Evolutionary conservation across 1,284 basidiomycete genomes (phyloP).

Genomic region (Thecaphora thlaspeos): DNA sequence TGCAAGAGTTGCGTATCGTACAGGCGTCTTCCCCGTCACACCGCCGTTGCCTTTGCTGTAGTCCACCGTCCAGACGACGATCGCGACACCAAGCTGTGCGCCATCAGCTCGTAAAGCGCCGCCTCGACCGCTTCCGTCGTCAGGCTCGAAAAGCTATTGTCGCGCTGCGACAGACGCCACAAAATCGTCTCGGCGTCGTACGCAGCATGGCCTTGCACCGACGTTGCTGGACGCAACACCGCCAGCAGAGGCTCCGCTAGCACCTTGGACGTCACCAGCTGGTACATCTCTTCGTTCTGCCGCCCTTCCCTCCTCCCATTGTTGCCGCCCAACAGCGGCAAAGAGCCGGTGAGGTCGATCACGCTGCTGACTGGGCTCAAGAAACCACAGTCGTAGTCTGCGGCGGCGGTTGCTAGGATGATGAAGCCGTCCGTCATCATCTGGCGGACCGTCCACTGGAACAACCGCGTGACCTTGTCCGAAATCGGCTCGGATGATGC

Average conservation of each 20-base stretch:
- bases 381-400: too few species aligned
- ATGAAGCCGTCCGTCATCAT: conserved; percentile 40
- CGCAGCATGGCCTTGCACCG: not conserved
- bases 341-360: not conserved
- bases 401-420: conserved; percentile 4
- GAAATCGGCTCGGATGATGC: not conserved
- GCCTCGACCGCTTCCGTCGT: not conserved
- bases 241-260: not conserved
- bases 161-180: not conserved
- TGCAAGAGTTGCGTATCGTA: too few species aligned
- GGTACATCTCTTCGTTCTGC: not conserved
- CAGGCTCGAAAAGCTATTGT: not conserved
- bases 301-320: not conserved
- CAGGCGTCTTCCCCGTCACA: too few species aligned
- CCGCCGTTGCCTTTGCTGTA: too few species aligned
- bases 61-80: not conserved
- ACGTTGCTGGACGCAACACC: not conserved
- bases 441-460: conserved; percentile 26
- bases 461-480: conserved; percentile 20
- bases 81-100: not conserved
- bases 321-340: too few species aligned
- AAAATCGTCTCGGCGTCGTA: not conserved
- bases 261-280: not conserved
- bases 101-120: not conserved
- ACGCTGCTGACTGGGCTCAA: too few species aligned